Evolutionary conservation across 371 early-diverging fungal genomes (phyloP), one percentile per base, ranked within the genome.

Genomic region (Syncephalastrum monosporum): DNA sequence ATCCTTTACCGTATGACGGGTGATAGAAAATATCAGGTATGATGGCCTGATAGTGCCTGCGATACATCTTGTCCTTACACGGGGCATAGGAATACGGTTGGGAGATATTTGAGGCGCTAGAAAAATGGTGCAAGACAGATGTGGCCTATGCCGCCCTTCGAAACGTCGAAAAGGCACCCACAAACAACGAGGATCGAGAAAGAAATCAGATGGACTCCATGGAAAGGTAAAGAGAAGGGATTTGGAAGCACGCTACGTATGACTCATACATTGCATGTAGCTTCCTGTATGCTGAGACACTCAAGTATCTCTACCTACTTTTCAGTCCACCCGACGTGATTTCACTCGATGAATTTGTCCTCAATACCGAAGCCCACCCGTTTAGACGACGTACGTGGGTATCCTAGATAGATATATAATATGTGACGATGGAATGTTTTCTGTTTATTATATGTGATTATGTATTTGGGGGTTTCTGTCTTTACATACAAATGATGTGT

Each of bases 271-370:
- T 52, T 29, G 12, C 45, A 52, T 19, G 12, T 41, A 88, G 88
- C 42, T 93, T 93, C 68, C 88, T 95, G 63, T 60, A 92, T 59
- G 91, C 90, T 1, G 94, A 94, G 68, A 93, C 94, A 16, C 74
- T 94, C 71, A 94, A 94, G 74, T 94, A 94, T 68, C 71, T 94
- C 16, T 94, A 90, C 67, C 64, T 91, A 57, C 73, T 91, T 24
- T 92, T 91, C 64, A 68, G 79, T 33, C 75, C 82, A 1, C 82
- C 78, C 43, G 71, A 82, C 55, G 75, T 75, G 50, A 70, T 87
- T 44, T 83, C 89, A 47, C 78, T 91, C 50, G 88, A 90, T 64
- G 66, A 89, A 59, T 92, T 79, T 60, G 83, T 90, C 8, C 77
- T 88, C 67, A 88, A 89, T 42, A 90, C 90, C 6, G 90, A 88